Base-by-base conservation (phyloP, 2,329 filamentous ascomycete species). In the Tympanopsis confertula region DNA sequence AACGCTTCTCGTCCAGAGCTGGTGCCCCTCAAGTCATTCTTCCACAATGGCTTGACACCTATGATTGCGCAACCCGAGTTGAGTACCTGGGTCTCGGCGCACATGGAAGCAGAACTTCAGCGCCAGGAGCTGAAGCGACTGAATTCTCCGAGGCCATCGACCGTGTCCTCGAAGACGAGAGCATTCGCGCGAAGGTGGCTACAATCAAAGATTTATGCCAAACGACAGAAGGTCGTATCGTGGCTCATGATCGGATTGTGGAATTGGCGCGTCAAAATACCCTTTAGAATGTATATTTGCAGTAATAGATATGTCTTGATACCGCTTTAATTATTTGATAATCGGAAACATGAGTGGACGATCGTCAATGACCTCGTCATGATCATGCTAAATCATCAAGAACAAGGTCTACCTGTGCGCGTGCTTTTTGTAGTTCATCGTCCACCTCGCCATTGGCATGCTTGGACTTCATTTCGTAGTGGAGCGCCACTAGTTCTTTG, bases 21-120 rank as follows among this genome's bases (percentile, higher is more conserved):
- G 45, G 44, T 18, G 44, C 46, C 17, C 45, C 45, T 1, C 44
- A 46, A 5, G 43, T 47, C 19, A 40, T 47, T 5, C 20, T 45
- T 3, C 42, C 45, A 2, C 42, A 43, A n/a, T 47, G 45, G 45
- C 39, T 42, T 14, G 45, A 47, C 38, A 45, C 42, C 20, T 47
- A 43, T 35, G 45, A 47, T 14, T 46, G 45, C 39, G 45, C 45
- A 2, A 38, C 38, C 13, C 39, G 45, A 5, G 44, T 41, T 7
- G 45, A 47, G 26, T 41, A 40, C 35, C 41, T 47, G 17, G 41
- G 43, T 12, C 39, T 47, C 3, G 45, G 45, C 13, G 40, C 46
- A 5, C 42, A 44, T 42, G 45, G 42, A 4, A 46, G 42, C 20
- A 35, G 40, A 17, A 38, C 35, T 26, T 39, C 39, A 5, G 40